phyloP scores from a whole-genome alignment of 306 rosid genomes.

The Rubus idaeus region DNA sequence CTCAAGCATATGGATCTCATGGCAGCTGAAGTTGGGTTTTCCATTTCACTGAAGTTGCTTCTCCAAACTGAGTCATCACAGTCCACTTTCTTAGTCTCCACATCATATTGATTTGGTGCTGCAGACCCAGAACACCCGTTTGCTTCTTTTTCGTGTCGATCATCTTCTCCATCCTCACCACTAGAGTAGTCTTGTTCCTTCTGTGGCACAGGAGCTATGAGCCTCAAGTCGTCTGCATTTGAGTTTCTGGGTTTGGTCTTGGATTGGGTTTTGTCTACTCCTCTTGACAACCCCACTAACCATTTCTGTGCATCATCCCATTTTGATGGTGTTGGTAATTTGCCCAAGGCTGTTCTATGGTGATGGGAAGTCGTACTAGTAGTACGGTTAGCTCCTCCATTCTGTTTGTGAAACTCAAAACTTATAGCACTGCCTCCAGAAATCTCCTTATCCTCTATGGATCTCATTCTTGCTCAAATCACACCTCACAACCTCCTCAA shows the following conservation, averaged over 20 bases:
- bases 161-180: constrained; percentile 46
- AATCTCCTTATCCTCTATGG: constrained; percentile 67
- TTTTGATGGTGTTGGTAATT: constrained; percentile 83
- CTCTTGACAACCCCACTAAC: constrained; percentile 89
- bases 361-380: constrained; percentile 27
- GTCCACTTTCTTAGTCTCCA: constrained; percentile 73
- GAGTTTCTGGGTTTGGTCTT: constrained; percentile 80
- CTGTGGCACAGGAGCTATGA: constrained; percentile 84
- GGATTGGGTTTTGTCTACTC: constrained; percentile 66
- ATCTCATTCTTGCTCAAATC: constrained; percentile 56
- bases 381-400: constrained; percentile 43
- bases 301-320: constrained; percentile 99
- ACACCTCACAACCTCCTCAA: background rate
- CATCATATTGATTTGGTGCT: constrained; percentile 32
- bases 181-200: constrained; percentile 70
- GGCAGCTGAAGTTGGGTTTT: constrained; percentile 38
- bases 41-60: constrained; percentile 44
- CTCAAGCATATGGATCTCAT: constrained; percentile 72
- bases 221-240: constrained; percentile 91
- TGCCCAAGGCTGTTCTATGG: constrained; percentile 62
- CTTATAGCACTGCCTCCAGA: constrained; percentile 42
- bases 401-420: constrained; percentile 79
- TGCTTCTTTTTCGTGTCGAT: constrained; percentile 17
- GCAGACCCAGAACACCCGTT: constrained; percentile 27
- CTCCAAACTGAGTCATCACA: constrained; percentile 75